Evolutionary conservation across 179 eudicot species (phyloP).

Genomic region (Gypsophila paniculata): DNA sequence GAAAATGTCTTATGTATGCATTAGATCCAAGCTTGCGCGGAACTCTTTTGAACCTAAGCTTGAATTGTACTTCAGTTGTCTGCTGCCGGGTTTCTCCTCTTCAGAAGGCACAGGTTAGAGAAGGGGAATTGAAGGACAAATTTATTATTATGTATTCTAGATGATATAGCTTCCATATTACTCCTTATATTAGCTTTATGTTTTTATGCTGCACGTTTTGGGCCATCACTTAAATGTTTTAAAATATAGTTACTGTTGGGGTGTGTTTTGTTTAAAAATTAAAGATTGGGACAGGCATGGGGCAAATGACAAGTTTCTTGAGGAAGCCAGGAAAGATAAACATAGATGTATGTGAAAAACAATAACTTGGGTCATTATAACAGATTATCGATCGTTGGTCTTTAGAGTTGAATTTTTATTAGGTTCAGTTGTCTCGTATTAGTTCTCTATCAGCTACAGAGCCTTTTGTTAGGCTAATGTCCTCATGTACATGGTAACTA

Average conservation of each 20-base stretch:
- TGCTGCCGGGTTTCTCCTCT: constrained; percentile 99
- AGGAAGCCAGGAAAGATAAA: no score
- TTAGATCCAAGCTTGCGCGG: constrained; percentile 76
- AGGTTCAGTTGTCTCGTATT: background rate
- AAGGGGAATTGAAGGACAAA: background rate
- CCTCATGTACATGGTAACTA: background rate
- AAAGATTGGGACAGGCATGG: no score
- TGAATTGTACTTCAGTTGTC: constrained; percentile 83
- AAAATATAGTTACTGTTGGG: no score
- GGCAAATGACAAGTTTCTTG: no score
- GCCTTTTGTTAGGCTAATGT: background rate
- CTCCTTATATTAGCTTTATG: background rate
- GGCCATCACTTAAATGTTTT: background rate
- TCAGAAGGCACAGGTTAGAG: constrained; percentile 87
- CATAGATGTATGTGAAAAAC: no score
- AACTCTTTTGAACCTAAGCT: constrained; percentile 72
- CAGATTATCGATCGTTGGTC: no score
- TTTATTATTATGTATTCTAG: background rate
- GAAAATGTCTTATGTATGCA: constrained; percentile 97
- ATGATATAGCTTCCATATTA: constrained; percentile 2
- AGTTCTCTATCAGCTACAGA: background rate
- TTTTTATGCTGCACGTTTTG: background rate
- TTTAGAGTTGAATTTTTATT: no score
- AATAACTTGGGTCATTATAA: no score
- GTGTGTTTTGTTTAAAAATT: no score